Base-by-base conservation (phyloP, 768 basidiomycete species). In the Naematelia encephala region DNA sequence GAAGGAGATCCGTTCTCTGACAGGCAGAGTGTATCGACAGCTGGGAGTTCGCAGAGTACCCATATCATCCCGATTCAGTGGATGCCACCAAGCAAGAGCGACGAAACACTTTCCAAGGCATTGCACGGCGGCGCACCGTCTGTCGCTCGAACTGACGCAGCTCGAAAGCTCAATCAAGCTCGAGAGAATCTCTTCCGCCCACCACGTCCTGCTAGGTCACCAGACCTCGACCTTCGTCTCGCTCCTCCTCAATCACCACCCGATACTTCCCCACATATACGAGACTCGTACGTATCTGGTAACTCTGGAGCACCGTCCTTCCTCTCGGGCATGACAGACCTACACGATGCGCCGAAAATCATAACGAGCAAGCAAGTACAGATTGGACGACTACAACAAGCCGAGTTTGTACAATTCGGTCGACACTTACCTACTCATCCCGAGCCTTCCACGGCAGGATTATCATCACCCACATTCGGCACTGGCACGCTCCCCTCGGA, bases 61-160 rank as follows among this genome's bases (percentile, higher is more conserved):
- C 66, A 75, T 47, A 70, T 74, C 25, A 75, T 75, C 27, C 75
- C 73, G 0, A 77, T 75, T 39, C 73, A 75, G 39, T 77, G 63
- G 46, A 68, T 73, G 26, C 71, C 73, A 14, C 60, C 73, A 1
- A 57, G 62, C 16, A 53, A 54, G 49, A 63, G 60, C 14, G 61
- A 61, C 48, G 68, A 64, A 27, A 56, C 59, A 12, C 30, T 64
- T 29, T 39, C 50, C 43, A 26, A 59, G 48, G 12, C 45, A 5
- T 28, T 52, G n/a, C 29, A 29, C 51, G 44, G 57, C 43, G 54
- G 51, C 46, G 44, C 56, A 50, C 22, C 2, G 50, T 3, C 50
- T 51, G 27, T 44, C 4, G 26, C 23, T 23, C 29, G 42, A 4
- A 43, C 58, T 13, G 34, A 58, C 11, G 68, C 70, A 3, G 69